Evolutionary conservation across 108 stramenopile species (phyloP).

Genomic region (Poteriospumella lacustris): DNA sequence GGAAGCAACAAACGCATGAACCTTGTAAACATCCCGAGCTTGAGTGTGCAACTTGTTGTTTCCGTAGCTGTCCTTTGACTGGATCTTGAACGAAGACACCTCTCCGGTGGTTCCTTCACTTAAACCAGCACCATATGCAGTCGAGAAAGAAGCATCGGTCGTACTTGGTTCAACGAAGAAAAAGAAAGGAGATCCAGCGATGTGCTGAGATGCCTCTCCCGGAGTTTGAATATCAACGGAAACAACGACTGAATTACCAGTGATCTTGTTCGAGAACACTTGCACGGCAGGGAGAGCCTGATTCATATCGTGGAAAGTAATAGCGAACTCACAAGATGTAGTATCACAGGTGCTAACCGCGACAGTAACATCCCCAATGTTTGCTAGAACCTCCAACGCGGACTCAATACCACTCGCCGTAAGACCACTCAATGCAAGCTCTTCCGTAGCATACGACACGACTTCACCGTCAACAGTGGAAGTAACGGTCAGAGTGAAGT

Average conservation of each 20-base stretch:
- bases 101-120: slow-evolving; percentile 55
- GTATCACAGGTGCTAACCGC: slow-evolving; percentile 24
- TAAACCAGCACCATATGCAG: slow-evolving; percentile 63
- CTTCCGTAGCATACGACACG: not conserved
- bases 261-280: slow-evolving; percentile 9
- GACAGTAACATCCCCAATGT: slow-evolving; percentile 35
- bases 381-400: slow-evolving; percentile 42
- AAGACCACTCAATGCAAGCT: not conserved
- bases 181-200: slow-evolving; percentile 56
- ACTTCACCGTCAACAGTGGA: not conserved
- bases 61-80: slow-evolving; percentile 63
- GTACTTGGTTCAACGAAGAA: slow-evolving; percentile 52
- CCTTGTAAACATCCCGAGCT: slow-evolving; percentile 40
- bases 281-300: not conserved
- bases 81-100: slow-evolving; percentile 55
- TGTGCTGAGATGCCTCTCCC: slow-evolving; percentile 45
- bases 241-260: slow-evolving; percentile 47
- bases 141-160: slow-evolving; percentile 47
- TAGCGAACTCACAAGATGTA: not conserved
- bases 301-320: slow-evolving; percentile 20
- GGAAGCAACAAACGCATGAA: slow-evolving; percentile 47
- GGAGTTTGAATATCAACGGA: slow-evolving; percentile 32
- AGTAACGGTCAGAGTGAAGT: slow-evolving; percentile 5
- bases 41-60: slow-evolving; percentile 61
- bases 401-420: slow-evolving; percentile 34